A percentile compares a stretch with the other conserved stretches of the same genome.
Conservation (phyloP, 2,329 filamentous ascomycete species). For the Magnaporthiopsis poae region DNA sequence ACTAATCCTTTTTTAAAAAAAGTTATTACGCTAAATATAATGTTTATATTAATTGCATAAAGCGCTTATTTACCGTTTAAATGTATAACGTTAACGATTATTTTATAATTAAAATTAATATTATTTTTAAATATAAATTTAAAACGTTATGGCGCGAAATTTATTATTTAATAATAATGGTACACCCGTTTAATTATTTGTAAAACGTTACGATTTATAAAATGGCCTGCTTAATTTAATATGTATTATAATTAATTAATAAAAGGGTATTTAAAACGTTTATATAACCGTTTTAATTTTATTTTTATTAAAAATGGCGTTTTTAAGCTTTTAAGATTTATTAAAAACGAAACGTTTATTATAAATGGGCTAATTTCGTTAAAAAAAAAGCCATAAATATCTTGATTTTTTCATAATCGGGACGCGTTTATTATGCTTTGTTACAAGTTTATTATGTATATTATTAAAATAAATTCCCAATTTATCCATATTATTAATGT, state of each 20-base stretch:
- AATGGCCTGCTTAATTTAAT: not conserved
- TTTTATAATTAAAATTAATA: no score
- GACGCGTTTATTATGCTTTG: not conserved
- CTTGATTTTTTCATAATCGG: not conserved
- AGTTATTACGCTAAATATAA: no score
- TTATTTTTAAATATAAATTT: no score
- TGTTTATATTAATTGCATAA: no score
- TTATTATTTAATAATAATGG: not conserved
- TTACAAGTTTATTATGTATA: not conserved
- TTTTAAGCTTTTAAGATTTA: no score
- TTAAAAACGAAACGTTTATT: not conserved
- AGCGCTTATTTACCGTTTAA: no score
- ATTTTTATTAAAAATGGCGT: not conserved
- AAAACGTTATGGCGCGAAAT: no score
- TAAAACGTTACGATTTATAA: not conserved
- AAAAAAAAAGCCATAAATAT: not conserved
- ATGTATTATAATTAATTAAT: not conserved
- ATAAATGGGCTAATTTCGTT: fast-evolving
- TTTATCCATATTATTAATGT: not conserved
- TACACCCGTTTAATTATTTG: not conserved
- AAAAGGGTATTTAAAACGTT: not conserved
- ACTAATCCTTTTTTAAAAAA: no score
- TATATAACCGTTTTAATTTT: not conserved
- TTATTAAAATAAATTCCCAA: not conserved
- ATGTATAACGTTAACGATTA: no score